phyloP scores from a whole-genome alignment of 148 eudicot species.

The Heliosperma pusillum region DNA sequence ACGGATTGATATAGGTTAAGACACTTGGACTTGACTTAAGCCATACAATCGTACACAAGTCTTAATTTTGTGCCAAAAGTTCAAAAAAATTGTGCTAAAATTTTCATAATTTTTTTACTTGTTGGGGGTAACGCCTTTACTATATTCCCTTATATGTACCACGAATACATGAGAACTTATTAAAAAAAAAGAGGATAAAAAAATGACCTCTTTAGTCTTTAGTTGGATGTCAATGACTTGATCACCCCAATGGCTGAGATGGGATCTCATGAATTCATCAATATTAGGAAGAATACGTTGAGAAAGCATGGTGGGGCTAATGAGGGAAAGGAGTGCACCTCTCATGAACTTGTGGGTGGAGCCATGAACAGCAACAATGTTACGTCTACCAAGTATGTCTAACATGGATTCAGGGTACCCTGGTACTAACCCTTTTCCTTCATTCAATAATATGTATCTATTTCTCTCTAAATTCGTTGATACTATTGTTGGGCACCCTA shows the following conservation, averaged over 20 bases:
- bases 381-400: slow-evolving; percentile 80
- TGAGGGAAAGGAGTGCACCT: slow-evolving; percentile 76
- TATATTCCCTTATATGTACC: too few relatives aligned
- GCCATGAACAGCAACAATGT: slow-evolving; percentile 95
- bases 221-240: slow-evolving; percentile 77
- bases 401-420: slow-evolving; percentile 95
- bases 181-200: too few relatives aligned
- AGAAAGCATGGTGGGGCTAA: slow-evolving; percentile 74
- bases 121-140: too few relatives aligned
- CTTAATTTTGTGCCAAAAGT: too few relatives aligned
- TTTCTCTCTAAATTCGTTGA: slow-evolving; percentile 90
- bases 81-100: too few relatives aligned
- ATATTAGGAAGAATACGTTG: slow-evolving; percentile 69
- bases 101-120: too few relatives aligned
- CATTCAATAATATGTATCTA: slow-evolving; percentile 75
- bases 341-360: slow-evolving; percentile 91
- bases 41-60: too few relatives aligned
- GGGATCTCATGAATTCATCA: slow-evolving; percentile 83
- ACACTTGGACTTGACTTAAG: too few relatives aligned
- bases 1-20: too few relatives aligned
- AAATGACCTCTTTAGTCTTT: slow-evolving; percentile 83
- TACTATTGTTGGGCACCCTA: slow-evolving; percentile 91
- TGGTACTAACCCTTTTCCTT: slow-evolving; percentile 82
- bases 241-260: slow-evolving; percentile 64
- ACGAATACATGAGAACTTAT: too few relatives aligned